Percentiles rank a stretch among this genome's conserved stretches.
phyloP scores from a whole-genome alignment of 768 basidiomycete species.

The Termitomyces sp. region DNA sequence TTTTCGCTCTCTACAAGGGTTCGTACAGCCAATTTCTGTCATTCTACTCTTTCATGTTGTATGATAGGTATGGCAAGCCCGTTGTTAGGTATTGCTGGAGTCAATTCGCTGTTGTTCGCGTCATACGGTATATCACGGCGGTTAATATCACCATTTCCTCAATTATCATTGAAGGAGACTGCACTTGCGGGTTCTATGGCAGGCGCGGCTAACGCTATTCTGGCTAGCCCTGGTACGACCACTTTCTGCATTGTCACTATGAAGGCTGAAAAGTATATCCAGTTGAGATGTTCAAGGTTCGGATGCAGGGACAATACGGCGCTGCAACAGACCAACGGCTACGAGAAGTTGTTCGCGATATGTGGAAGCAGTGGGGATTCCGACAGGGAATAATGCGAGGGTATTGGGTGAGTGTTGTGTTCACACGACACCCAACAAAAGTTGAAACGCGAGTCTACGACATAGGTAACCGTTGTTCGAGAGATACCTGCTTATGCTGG shows the following conservation, averaged over 20 bases:
- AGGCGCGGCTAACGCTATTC: constrained; percentile 83
- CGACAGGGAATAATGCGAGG: constrained; percentile 91
- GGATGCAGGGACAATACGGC: constrained; percentile 97
- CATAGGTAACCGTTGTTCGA: constrained; percentile 80
- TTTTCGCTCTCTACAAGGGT: constrained; percentile 96
- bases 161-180: constrained; percentile 74
- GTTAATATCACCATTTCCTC: constrained; percentile 84
- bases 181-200: constrained; percentile 90
- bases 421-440: not conserved
- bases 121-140: constrained; percentile 82
- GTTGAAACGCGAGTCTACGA: not conserved
- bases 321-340: constrained; percentile 74
- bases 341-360: constrained; percentile 66
- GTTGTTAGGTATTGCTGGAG: constrained; percentile 88
- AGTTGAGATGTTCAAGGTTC: constrained; percentile 99
- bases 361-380: constrained; percentile 88
- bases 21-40: not conserved
- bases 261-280: not conserved
- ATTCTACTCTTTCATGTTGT: not conserved
- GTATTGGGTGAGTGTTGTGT: constrained; percentile 69
- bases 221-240: constrained; percentile 80
- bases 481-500: constrained; percentile 98
- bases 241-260: not conserved
- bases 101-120: constrained; percentile 93
- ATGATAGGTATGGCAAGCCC: constrained; percentile 83